Base-by-base conservation (phyloP, 768 basidiomycete species). In the Grammothele lineata region DNA sequence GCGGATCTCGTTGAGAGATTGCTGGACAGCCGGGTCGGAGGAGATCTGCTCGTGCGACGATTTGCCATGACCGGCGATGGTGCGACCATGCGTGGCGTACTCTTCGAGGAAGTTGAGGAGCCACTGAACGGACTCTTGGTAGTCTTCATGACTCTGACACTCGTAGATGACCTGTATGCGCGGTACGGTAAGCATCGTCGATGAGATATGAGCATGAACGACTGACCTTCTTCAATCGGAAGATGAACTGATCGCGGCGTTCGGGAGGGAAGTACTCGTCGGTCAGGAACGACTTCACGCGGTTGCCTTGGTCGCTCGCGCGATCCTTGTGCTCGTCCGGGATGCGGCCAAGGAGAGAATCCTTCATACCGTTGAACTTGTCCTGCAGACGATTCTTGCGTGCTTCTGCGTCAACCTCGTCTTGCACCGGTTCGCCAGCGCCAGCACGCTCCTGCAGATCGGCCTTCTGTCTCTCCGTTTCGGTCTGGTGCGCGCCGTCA, bases 201-300 rank as follows among this genome's bases (percentile, higher is more conserved):
- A n/a, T n/a, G 4, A 24, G 4, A 21, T n/a, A 27, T 1, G 11
- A 9, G 8, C 18, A 21, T 9, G 18, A 1, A n/a, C 1, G 22
- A 42, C 47, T 18, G 8, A 47, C 56, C 81, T 97, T 97, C 76
- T 97, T 97, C 12, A 82, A 76, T 14, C 95, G 80, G 72, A 85
- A 95, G 61, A 98, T 87, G 67, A 92, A 96, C 61, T 91, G 91
- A 45, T 94, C 91, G 21, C 91, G 78, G 21, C 95, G 74, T 66
- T 93, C 93, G 57, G 85, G 73, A 0, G 94, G 93, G 75, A 96
- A 93, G 57, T 85, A 87, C 40, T 94, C 88, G 36, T 93, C 90
- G 17, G 69, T 68, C 45, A 96, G 57, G 66, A 89, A 87, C 32
- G 82, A 72, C 59, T 78, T 80, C 24, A 79, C 74, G 12, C 76